Conservation (phyloP, 345 rosid species). For the Punica granatum region DNA sequence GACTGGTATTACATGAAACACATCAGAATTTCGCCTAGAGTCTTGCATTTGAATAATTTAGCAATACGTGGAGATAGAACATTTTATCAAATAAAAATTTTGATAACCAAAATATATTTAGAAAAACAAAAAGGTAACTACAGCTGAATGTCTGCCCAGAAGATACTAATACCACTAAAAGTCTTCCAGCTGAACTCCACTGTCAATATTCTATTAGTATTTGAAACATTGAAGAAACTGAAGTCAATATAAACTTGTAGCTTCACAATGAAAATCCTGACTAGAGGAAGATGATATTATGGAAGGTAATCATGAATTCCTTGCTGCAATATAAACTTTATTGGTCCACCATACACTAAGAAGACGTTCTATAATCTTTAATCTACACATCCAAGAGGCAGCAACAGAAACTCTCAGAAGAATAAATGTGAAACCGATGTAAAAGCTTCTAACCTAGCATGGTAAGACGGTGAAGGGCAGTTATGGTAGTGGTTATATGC, state of each 20-base stretch:
- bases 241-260: background rate
- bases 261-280: background rate
- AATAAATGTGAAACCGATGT: background rate
- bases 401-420: conserved; percentile 8
- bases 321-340: background rate
- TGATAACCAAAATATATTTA: background rate
- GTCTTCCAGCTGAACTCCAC: background rate
- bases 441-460: conserved; percentile 69
- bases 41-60: background rate
- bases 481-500: conserved; percentile 94
- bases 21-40: background rate
- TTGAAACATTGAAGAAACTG: background rate
- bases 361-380: background rate
- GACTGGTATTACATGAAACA: conserved; percentile 38
- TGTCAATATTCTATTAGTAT: background rate
- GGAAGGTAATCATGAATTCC: background rate
- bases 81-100: background rate
- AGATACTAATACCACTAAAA: background rate
- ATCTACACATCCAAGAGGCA: background rate
- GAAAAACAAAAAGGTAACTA: background rate
- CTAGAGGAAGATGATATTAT: background rate
- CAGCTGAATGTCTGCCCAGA: background rate
- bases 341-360: background rate
- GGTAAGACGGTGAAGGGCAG: conserved; percentile 98
- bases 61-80: background rate